Conservation (phyloP, 805 yeast species). For the Kazachstania kunashirensis region DNA sequence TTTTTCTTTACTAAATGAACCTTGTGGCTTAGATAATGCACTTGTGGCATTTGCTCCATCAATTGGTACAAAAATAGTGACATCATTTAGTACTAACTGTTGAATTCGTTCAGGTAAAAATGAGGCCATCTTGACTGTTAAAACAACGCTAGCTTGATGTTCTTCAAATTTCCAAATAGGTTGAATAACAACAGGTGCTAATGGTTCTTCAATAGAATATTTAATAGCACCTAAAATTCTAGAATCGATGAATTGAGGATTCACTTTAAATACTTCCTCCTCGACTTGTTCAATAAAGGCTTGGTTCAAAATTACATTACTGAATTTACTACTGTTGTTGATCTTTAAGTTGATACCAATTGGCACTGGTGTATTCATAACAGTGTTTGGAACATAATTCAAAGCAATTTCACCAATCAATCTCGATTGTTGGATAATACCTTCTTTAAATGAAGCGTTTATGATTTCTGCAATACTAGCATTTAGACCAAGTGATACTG, state of each 20-base stretch:
- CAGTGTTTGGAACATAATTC: conserved; percentile 40
- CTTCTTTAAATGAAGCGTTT: conserved; percentile 65
- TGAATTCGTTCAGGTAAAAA: conserved; percentile 30
- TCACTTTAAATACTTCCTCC: conserved; percentile 34
- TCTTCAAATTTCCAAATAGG: conserved; percentile 89
- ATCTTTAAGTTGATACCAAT: conserved; percentile 36
- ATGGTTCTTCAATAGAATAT: conserved; percentile 46
- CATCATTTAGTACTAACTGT: conserved; percentile 27
- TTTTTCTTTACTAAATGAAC: conserved; percentile 79
- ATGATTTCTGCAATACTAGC: conserved; percentile 81
- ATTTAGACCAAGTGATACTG: conserved; percentile 51
- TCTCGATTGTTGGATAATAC: conserved; percentile 47
- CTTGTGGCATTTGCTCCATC: conserved; percentile 53
- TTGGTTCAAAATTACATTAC: conserved; percentile 43
- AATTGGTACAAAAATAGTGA: conserved; percentile 43
- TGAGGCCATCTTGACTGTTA: conserved; percentile 41
- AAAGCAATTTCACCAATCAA: conserved; percentile 82
- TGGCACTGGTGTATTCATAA: conserved; percentile 29
- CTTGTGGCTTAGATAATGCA: conserved; percentile 87
- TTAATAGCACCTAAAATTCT: conserved; percentile 75
- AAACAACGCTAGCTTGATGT: conserved; percentile 75
- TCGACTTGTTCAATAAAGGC: conserved; percentile 44
- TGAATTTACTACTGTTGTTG: conserved; percentile 34
- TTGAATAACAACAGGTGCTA: conserved; percentile 58
- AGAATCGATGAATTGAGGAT: conserved; percentile 43